These are phyloP conservation scores for Aspergillus pseudotamarii DNA, from an alignment of 2,329 filamentous ascomycete genomes.

Conservation along the genomic window DNA sequence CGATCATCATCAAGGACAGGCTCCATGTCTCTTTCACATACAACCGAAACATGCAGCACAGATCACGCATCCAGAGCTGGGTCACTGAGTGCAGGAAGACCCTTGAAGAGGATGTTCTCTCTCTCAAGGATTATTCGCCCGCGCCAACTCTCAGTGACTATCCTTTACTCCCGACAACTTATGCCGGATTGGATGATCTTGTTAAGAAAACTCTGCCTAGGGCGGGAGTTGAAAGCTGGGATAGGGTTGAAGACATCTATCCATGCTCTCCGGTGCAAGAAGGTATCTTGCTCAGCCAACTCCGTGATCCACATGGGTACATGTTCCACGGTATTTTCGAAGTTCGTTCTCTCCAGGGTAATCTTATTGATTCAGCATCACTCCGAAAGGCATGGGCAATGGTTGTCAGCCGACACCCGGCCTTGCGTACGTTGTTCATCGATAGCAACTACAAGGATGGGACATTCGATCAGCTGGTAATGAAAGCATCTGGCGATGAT, in stretches of 20 bases:
- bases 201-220: conserved; percentile 37
- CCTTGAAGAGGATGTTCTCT: conserved; percentile 34
- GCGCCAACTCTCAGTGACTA: conserved; percentile 47
- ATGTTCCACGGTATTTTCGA: conserved; percentile 42
- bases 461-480: conserved; percentile 42
- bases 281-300: conserved; percentile 41
- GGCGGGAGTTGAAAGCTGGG: conserved; percentile 34
- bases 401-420: conserved; percentile 36
- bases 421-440: conserved; percentile 39
- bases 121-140: conserved; percentile 28
- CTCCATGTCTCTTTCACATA: conserved; percentile 55
- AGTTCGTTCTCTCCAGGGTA: conserved; percentile 25
- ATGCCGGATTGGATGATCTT: conserved; percentile 43
- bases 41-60: conserved; percentile 51
- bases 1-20: conserved; percentile 50
- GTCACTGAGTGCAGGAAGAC: conserved; percentile 42
- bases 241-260: conserved; percentile 38
- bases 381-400: conserved; percentile 38
- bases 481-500: conserved; percentile 29
- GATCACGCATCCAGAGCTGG: conserved; percentile 47
- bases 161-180: conserved; percentile 46
- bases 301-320: conserved; percentile 38
- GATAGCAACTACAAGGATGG: conserved; percentile 37
- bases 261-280: conserved; percentile 42
- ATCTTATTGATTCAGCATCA: conserved; percentile 27